Conservation (phyloP, 495 filamentous ascomycete species). For the Jackrogersella minutella region DNA sequence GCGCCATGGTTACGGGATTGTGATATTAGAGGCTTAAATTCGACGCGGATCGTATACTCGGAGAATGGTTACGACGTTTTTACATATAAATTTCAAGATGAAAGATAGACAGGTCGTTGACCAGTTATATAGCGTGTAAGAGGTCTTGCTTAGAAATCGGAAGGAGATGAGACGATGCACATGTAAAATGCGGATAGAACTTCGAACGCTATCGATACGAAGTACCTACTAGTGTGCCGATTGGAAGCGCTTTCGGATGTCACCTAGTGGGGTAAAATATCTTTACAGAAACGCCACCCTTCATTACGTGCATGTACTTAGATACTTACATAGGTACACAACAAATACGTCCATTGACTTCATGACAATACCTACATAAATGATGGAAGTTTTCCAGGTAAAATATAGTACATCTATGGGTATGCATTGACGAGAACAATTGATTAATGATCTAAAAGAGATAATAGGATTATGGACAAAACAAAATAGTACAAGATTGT, state of each 20-base stretch:
- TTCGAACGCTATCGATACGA: constrained; percentile 6
- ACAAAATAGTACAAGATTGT: no score
- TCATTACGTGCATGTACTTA: not conserved
- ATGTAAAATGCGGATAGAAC: constrained; percentile 16
- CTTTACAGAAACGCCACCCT: not conserved
- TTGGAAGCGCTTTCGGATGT: not conserved
- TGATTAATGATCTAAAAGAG: no score
- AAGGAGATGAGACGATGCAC: constrained; percentile 15
- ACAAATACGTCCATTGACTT: no score
- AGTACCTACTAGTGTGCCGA: not conserved
- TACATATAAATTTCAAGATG: not conserved
- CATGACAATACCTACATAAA: no score
- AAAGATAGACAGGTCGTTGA: not conserved
- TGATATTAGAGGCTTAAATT: not conserved
- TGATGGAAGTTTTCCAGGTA: no score
- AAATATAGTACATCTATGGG: no score
- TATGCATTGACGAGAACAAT: no score
- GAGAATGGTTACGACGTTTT: not conserved
- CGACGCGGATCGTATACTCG: not conserved
- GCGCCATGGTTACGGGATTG: constrained; percentile 63
- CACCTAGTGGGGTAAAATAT: constrained; percentile 25
- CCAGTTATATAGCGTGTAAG: not conserved
- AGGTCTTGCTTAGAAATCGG: constrained; percentile 45
- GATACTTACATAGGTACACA: not conserved
- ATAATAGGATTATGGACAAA: no score